A percentile compares a stretch with the other conserved stretches of the same genome.
phyloP scores from a whole-genome alignment of 2,329 filamentous ascomycete genomes.

The Exserohilum rostratum region DNA sequence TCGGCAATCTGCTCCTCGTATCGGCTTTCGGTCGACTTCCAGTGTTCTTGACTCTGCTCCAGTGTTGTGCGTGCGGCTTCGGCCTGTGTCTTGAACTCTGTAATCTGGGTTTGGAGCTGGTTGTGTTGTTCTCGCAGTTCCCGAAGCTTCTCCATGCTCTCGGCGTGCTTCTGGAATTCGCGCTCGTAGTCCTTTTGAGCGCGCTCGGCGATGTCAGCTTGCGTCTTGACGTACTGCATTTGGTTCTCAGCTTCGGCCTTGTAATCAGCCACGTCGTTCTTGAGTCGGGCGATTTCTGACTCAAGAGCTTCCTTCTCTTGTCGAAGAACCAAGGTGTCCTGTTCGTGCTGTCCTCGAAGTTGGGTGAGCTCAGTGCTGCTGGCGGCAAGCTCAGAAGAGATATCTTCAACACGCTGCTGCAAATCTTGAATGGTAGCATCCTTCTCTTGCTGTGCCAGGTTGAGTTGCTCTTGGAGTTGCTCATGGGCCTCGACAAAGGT shows the following conservation, averaged over 20 bases:
- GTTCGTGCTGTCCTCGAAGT: constrained; percentile 79
- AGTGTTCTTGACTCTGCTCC: constrained; percentile 81
- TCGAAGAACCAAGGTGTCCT: constrained; percentile 71
- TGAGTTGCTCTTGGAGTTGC: constrained; percentile 74
- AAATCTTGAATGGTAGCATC: constrained; percentile 80
- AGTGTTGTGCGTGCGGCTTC: constrained; percentile 84
- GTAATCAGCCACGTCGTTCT: constrained; percentile 82
- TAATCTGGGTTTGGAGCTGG: constrained; percentile 77
- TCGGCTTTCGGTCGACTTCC: constrained; percentile 79
- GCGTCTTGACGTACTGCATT: constrained; percentile 88
- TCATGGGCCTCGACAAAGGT: constrained; percentile 81
- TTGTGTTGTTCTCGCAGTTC: constrained; percentile 80
- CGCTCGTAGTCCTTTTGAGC: constrained; percentile 95
- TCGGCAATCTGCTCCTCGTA: constrained; percentile 86
- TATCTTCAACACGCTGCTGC: constrained; percentile 80
- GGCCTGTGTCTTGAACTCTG: constrained; percentile 76
- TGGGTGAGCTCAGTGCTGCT: constrained; percentile 83
- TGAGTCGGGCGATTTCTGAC: constrained; percentile 78
- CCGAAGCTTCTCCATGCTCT: constrained; percentile 87
- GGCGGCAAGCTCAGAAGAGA: constrained; percentile 78
- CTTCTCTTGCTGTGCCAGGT: constrained; percentile 75
- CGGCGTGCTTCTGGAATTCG: constrained; percentile 92
- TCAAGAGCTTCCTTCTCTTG: constrained; percentile 83
- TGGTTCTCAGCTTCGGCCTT: constrained; percentile 81
- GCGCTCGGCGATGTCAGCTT: constrained; percentile 90